Percentiles rank a stretch among this genome's conserved stretches.
Evolutionary conservation across 139 green algal species (phyloP).

Genomic region (Coelastrella sp.): DNA sequence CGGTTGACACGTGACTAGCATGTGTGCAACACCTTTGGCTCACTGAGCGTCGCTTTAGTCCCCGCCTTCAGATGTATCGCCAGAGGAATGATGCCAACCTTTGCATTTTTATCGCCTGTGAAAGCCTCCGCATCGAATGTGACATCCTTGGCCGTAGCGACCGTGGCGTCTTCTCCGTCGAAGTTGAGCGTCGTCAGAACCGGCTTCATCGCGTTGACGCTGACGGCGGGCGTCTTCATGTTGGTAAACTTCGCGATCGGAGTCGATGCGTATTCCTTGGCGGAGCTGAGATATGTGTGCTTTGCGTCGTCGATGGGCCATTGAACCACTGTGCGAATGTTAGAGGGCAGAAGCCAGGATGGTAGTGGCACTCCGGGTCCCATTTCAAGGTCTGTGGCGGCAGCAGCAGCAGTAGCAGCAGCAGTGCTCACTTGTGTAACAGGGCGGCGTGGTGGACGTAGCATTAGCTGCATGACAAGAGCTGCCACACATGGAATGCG

Average conservation of each 20-base stretch:
- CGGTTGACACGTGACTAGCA: no score
- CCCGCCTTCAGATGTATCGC: slow-evolving; percentile 4
- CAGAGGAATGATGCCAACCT: background rate
- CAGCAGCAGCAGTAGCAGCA: background rate
- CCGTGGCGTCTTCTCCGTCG: background rate
- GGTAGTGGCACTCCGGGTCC: background rate
- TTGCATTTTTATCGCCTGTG: background rate
- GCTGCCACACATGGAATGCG: no score
- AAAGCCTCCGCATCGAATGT: background rate
- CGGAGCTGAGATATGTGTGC: background rate
- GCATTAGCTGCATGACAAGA: background rate
- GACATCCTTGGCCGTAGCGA: background rate
- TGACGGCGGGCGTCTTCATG: background rate
- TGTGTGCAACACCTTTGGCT: background rate
- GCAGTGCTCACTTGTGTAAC: background rate
- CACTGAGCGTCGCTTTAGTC: background rate
- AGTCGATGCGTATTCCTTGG: background rate
- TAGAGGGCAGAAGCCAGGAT: slow-evolving; percentile 31
- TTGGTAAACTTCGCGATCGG: slow-evolving; percentile 14
- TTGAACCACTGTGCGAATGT: slow-evolving; percentile 8
- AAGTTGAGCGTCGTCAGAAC: slow-evolving; percentile 9
- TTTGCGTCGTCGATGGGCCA: slow-evolving; percentile 31
- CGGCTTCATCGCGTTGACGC: background rate
- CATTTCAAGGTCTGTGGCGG: background rate
- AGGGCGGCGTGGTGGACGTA: background rate